Percentiles rank a stretch among this genome's conserved stretches.
Conservation (phyloP, 2,329 filamentous ascomycete species). For the Huntiella abstrusa region DNA sequence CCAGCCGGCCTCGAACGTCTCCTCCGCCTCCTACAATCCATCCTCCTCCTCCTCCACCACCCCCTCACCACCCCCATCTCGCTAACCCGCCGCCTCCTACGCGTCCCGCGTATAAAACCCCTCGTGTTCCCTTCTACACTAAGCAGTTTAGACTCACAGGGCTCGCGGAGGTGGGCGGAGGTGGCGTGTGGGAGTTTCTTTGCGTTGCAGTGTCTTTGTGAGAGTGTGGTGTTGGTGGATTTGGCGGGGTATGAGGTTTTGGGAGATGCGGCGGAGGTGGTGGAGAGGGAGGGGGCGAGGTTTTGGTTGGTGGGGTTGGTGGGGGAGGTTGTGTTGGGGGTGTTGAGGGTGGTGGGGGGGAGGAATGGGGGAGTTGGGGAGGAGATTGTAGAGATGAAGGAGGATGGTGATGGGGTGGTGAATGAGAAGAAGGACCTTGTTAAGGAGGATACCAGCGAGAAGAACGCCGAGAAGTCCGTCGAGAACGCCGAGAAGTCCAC, state of each 20-base stretch:
- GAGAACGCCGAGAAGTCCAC: not conserved
- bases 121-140: too few species aligned
- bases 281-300: conserved; percentile 43
- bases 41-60: conserved; percentile 30
- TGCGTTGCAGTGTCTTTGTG: conserved; percentile 48
- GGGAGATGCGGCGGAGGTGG: conserved; percentile 24
- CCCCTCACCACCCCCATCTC: conserved; percentile 17
- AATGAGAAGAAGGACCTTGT: conserved; percentile 20
- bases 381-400: conserved; percentile 13
- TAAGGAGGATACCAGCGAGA: conserved; percentile 14
- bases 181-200: conserved; percentile 30
- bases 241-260: conserved; percentile 24
- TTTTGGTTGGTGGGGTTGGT: conserved; percentile 50
- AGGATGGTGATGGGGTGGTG: conserved; percentile 10
- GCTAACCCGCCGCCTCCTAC: conserved; percentile 38
- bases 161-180: too few species aligned
- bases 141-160: too few species aligned
- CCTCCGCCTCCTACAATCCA: conserved; percentile 37
- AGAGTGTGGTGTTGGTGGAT: conserved; percentile 44
- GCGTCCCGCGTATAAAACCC: conserved; percentile 41
- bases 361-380: conserved; percentile 14
- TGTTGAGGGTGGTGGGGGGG: conserved; percentile 24
- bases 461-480: not conserved
- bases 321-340: conserved; percentile 27
- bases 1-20: conserved; percentile 43